Evolutionary conservation across 805 yeast species (phyloP).

Genomic region (Yamadazyma endophytica): DNA sequence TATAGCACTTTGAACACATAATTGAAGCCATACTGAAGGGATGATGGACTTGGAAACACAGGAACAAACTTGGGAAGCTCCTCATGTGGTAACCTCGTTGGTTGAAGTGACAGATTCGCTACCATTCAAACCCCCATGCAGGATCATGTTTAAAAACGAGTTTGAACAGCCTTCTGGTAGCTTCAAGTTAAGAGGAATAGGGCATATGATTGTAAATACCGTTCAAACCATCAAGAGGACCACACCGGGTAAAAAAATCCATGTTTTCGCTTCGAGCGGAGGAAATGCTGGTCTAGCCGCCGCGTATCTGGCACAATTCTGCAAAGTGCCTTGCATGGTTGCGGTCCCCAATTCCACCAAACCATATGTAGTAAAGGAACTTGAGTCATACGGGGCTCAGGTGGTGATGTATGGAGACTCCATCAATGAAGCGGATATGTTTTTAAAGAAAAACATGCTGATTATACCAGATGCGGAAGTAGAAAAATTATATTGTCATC

Average conservation of each 20-base stretch:
- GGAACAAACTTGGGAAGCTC: conserved; percentile 1
- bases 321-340: conserved; percentile 24
- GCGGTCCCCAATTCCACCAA: conserved; percentile 24
- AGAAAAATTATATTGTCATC: conserved; percentile 28
- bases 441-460: conserved; percentile 14
- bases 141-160: conserved; percentile 47
- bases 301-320: conserved; percentile 22
- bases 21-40: too few relatives aligned
- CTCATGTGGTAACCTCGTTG: conserved; percentile 31
- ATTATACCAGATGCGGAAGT: conserved; percentile 9
- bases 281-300: conserved; percentile 37
- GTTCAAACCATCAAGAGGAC: conserved; percentile 22
- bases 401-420: conserved; percentile 22
- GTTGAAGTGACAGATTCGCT: conserved; percentile 32
- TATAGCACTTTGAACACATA: too few relatives aligned
- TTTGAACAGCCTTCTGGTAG: conserved; percentile 56
- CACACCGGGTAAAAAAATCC: conserved; percentile 15
- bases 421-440: conserved; percentile 31
- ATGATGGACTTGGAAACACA: too few relatives aligned
- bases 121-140: conserved; percentile 34
- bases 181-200: conserved; percentile 55
- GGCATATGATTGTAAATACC: conserved; percentile 37
- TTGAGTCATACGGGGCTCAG: conserved; percentile 19
- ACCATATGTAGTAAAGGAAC: conserved; percentile 15
- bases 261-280: conserved; percentile 28